phyloP scores from a whole-genome alignment of 345 rosid genomes.

The Ailanthus altissimus region DNA sequence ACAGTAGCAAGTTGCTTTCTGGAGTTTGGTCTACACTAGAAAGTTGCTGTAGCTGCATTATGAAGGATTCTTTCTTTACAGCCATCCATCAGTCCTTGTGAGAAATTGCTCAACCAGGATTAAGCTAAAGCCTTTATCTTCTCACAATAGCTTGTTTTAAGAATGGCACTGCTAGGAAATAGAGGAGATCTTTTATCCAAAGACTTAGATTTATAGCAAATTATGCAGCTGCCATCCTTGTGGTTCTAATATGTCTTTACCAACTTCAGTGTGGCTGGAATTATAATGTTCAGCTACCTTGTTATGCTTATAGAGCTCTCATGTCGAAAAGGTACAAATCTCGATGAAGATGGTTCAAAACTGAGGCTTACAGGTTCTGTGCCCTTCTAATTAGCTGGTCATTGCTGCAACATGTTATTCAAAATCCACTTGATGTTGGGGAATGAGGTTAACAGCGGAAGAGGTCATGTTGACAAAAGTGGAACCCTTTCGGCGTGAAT shows the following conservation, averaged over 20 bases:
- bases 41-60: not conserved
- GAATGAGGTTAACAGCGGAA: constrained; percentile 5
- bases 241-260: constrained; percentile 5
- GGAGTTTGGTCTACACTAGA: not conserved
- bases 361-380: not conserved
- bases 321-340: not conserved
- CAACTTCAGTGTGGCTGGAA: constrained; percentile 7
- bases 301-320: not conserved
- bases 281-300: not conserved
- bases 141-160: not conserved
- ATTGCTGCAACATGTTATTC: constrained; percentile 2
- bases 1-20: constrained; percentile 16
- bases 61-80: not conserved
- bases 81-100: not conserved
- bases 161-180: constrained; percentile 4
- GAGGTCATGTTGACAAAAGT: not conserved
- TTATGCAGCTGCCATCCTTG: not conserved
- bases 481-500: not conserved
- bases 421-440: not conserved
- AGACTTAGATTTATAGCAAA: not conserved
- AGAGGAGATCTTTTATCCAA: constrained; percentile 6
- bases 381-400: not conserved
- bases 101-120: not conserved
- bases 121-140: constrained; percentile 10
- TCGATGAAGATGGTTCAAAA: not conserved